Conservation (phyloP, 805 yeast species). For the Brettanomyces bruxellensis region DNA sequence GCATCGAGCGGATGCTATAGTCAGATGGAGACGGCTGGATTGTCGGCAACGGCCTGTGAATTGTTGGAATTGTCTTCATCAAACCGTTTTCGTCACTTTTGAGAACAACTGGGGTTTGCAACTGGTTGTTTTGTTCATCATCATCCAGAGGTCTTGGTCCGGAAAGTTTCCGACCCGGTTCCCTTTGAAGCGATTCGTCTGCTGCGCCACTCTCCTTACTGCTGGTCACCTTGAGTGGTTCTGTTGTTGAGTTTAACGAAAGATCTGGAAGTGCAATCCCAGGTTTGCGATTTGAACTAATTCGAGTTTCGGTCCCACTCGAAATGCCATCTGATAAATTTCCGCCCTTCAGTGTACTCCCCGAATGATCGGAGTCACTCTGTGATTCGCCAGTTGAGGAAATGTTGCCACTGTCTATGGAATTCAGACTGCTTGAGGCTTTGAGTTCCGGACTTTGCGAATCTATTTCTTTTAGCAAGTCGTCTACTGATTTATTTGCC, state of each 20-base stretch:
- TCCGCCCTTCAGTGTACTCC: no score
- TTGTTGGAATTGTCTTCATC: neutral
- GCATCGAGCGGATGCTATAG: conserved; percentile 24
- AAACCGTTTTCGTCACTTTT: neutral
- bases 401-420: no score
- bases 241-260: conserved; percentile 13
- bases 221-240: conserved; percentile 10
- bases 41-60: conserved; percentile 27
- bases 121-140: no score
- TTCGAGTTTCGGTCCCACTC: no score
- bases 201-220: neutral
- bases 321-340: no score
- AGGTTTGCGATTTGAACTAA: no score
- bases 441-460: conserved; percentile 5
- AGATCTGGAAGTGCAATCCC: neutral
- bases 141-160: neutral
- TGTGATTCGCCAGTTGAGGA: no score
- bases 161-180: conserved; percentile 9
- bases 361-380: no score
- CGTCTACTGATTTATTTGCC: conserved; percentile 31
- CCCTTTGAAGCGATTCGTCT: conserved; percentile 1
- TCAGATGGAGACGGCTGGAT: conserved; percentile 27
- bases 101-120: no score
- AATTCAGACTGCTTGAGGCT: no score
- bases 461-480: conserved; percentile 24